Evolutionary conservation across 2,329 filamentous ascomycete species (phyloP), one percentile per base, ranked within the genome.

Genomic region (Colletotrichum navitas): DNA sequence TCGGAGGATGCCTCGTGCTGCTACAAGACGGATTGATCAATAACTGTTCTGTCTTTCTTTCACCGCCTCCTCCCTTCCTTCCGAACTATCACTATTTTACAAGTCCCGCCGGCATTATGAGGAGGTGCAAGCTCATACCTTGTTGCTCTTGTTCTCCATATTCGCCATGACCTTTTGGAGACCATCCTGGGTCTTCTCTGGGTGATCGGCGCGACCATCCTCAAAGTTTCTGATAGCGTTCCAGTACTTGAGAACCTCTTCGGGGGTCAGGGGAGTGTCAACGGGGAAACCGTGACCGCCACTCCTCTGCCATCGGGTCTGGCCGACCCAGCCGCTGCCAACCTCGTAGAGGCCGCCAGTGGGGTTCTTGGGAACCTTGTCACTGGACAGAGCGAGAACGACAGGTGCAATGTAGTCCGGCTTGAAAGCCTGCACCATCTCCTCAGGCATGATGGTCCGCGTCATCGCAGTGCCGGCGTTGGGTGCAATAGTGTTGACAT

Each of bases 401-500:
- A 98, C 85, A 73, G 96, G 96, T 64, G 96, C 96, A 81, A 99
- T 95, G 83, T 97, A 98, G 80, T 98, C 95, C 72, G 96, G 96
- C 91, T 98, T 99, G 88, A 99, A 97, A 56, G 96, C 95, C 86
- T 98, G 95, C 24, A 99, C 95, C 85, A 98, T 91, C 86, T 99
- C 96, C 84, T 97, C 94, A 39, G 96, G 96, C 87, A 99, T 89
- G 81, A 99, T 93, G 62, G 93, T 95, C 76, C 91, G 90, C 67
- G 96, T 99, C 93, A 99, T 96, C 80, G 92, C 91, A 55, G 96
- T 99, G 77, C 96, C 96, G 49, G 96, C 96, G 79, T 98, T 99
- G 76, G 96, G 96, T 32, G 96, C 96, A 78, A 99, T 98, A 70
- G 95, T 97, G 88, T 99, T 99, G 82, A 97, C 94, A 78, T 91